These are phyloP conservation scores for Cyathus olla DNA, from an alignment of 1,284 basidiomycete species.

Conservation along the genomic window DNA sequence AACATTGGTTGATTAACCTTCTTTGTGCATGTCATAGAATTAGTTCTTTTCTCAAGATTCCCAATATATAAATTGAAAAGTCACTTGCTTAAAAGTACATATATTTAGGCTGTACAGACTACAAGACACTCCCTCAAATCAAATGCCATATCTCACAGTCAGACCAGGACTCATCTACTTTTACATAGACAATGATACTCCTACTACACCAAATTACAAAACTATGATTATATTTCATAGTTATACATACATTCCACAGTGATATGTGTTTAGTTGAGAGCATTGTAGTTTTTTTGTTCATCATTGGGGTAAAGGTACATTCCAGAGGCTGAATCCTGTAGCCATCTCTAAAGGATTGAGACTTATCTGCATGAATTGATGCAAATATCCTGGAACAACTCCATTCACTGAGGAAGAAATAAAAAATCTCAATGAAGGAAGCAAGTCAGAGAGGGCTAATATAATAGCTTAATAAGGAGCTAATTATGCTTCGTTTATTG, in stretches of 20 bases:
- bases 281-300: background rate
- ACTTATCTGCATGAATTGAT: slow-evolving; percentile 26
- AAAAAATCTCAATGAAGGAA: slow-evolving; percentile 10
- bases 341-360: slow-evolving; percentile 20
- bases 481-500: slow-evolving; percentile 23
- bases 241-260: slow-evolving; percentile 29
- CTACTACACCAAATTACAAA: slow-evolving; percentile 15
- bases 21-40: no score
- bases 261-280: slow-evolving; percentile 12
- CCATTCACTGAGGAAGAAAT: slow-evolving; percentile 23
- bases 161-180: slow-evolving; percentile 17
- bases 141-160: background rate
- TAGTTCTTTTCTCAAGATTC: no score
- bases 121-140: no score
- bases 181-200: slow-evolving; percentile 28
- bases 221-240: slow-evolving; percentile 33
- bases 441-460: slow-evolving; percentile 9
- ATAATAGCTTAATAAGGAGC: slow-evolving; percentile 22
- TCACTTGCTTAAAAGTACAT: no score
- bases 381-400: slow-evolving; percentile 30
- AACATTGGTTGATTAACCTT: no score
- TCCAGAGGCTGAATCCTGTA: slow-evolving; percentile 17
- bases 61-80: no score
- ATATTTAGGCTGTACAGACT: no score
- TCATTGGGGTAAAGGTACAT: slow-evolving; percentile 21